phyloP scores from a whole-genome alignment of 345 rosid species.

The Brassica juncea region DNA sequence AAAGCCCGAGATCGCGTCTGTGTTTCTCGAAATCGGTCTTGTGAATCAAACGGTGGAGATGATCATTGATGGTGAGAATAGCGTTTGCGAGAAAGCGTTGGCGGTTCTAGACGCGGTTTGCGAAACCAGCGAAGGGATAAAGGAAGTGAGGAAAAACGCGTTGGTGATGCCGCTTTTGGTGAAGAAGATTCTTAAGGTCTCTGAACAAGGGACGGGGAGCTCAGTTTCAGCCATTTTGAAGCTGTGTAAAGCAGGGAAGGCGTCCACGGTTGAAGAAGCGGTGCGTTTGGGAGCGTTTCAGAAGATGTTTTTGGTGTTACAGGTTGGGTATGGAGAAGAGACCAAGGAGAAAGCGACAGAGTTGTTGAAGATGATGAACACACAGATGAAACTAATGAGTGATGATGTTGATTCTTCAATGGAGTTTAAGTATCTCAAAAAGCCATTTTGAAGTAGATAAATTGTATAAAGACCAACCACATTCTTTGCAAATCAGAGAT shows the following conservation, averaged over 20 bases:
- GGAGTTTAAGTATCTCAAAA: slow-evolving; percentile 65
- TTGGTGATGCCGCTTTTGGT: slow-evolving; percentile 60
- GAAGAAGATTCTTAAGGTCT: slow-evolving; percentile 66
- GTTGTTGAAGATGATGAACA: slow-evolving; percentile 65
- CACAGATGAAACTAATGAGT: slow-evolving; percentile 44
- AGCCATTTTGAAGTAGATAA: slow-evolving; percentile 40
- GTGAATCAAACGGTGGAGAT: slow-evolving; percentile 55
- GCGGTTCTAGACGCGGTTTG: slow-evolving; percentile 62
- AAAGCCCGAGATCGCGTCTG: slow-evolving; percentile 25
- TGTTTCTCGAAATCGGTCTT: slow-evolving; percentile 54
- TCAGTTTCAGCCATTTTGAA: slow-evolving; percentile 61
- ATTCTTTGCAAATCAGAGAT: slow-evolving; percentile 1
- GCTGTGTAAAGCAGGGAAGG: slow-evolving; percentile 45
- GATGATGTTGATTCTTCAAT: slow-evolving; percentile 52
- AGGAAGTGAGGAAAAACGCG: slow-evolving; percentile 43
- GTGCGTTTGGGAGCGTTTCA: slow-evolving; percentile 76
- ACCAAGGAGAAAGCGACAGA: slow-evolving; percentile 70
- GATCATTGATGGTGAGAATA: slow-evolving; percentile 50
- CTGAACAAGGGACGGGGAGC: slow-evolving; percentile 61
- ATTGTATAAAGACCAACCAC: not conserved
- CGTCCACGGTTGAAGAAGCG: slow-evolving; percentile 44
- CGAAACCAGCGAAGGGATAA: slow-evolving; percentile 46
- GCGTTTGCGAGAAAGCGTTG: slow-evolving; percentile 60
- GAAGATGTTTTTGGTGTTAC: slow-evolving; percentile 68
- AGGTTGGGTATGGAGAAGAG: slow-evolving; percentile 62